Conservation (phyloP, 2,329 filamentous ascomycete genomes). For the Xylariaceae sp. region DNA sequence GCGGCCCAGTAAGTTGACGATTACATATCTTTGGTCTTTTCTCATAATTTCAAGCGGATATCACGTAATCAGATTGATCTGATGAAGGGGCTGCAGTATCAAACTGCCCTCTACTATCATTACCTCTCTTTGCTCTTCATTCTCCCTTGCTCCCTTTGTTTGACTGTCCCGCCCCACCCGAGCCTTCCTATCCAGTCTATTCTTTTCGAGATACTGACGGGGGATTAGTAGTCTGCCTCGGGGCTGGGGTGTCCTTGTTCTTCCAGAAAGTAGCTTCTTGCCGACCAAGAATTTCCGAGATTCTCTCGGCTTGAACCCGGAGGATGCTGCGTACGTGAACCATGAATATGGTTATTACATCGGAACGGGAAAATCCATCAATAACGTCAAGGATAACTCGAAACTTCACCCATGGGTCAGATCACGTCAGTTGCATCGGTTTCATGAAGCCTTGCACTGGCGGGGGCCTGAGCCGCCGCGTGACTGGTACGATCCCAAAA, state of each 20-base stretch:
- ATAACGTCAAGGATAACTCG: slow-evolving; percentile 27
- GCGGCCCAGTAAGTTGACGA: slow-evolving; percentile 1
- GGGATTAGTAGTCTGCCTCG: slow-evolving; percentile 17
- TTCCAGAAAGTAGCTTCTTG: slow-evolving; percentile 43
- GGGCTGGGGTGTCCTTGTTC: slow-evolving; percentile 49
- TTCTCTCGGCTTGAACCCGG: slow-evolving; percentile 30
- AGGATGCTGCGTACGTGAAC: slow-evolving; percentile 23
- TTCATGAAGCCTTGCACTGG: neutral
- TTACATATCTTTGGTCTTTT: neutral
- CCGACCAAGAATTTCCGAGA: slow-evolving; percentile 30
- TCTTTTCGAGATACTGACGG: slow-evolving; percentile 8
- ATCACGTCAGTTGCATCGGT: slow-evolving; percentile 13
- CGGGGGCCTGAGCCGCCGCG: neutral
- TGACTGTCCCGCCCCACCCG: too few relatives aligned
- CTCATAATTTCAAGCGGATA: neutral
- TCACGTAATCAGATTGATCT: neutral
- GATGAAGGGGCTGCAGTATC: neutral
- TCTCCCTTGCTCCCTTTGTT: neutral
- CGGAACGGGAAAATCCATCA: slow-evolving; percentile 24
- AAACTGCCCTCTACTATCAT: neutral
- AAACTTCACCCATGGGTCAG: slow-evolving; percentile 28
- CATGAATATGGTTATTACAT: slow-evolving; percentile 27
- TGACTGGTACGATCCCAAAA: slow-evolving; percentile 4
- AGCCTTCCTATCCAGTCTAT: slow-evolving; percentile 13
- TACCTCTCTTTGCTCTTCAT: neutral